These are phyloP conservation scores for Rhizophlyctis rosea DNA, from an alignment of 192 early-diverging fungal species.

Conservation along the genomic window DNA sequence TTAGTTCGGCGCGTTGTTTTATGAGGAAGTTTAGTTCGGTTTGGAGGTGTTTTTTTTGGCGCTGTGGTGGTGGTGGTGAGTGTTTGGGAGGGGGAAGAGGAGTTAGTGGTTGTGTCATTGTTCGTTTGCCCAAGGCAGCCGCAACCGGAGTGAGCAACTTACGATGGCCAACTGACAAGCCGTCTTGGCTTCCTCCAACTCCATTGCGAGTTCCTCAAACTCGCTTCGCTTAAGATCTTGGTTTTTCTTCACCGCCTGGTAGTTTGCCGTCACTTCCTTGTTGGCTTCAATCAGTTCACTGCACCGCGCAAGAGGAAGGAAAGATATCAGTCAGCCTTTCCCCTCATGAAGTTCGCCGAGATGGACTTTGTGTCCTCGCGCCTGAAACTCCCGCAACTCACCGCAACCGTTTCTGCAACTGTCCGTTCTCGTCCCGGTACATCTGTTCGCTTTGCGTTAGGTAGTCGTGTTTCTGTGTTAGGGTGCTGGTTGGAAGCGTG, in stretches of 20 bases:
- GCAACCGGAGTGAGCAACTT: constrained; percentile 1
- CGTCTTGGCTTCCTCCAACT: constrained; percentile 59
- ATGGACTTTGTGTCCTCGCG: background rate
- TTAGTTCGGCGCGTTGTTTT: constrained; percentile 49
- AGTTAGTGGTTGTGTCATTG: background rate
- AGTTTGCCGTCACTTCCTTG: constrained; percentile 50
- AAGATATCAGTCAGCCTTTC: background rate
- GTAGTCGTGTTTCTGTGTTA: constrained; percentile 44
- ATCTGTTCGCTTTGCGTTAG: constrained; percentile 34
- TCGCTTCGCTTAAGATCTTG: constrained; percentile 51
- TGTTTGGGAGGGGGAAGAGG: background rate
- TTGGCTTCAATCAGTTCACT: constrained; percentile 58
- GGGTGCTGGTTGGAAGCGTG: constrained; percentile 28
- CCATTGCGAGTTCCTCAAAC: constrained; percentile 45
- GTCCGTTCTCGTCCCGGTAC: constrained; percentile 46
- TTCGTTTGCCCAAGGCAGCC: too few relatives aligned
- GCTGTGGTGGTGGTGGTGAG: too few relatives aligned
- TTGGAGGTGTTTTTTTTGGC: constrained; percentile 48
- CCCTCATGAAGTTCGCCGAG: background rate
- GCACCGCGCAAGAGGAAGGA: too few relatives aligned
- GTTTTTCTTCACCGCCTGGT: constrained; percentile 56
- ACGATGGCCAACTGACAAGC: constrained; percentile 54
- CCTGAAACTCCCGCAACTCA: constrained; percentile 1
- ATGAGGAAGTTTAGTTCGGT: constrained; percentile 32
- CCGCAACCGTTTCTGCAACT: constrained; percentile 48